Evolutionary conservation across 805 yeast species (phyloP), one percentile per base, ranked within the genome.

Genomic region (Clavispora fructus): DNA sequence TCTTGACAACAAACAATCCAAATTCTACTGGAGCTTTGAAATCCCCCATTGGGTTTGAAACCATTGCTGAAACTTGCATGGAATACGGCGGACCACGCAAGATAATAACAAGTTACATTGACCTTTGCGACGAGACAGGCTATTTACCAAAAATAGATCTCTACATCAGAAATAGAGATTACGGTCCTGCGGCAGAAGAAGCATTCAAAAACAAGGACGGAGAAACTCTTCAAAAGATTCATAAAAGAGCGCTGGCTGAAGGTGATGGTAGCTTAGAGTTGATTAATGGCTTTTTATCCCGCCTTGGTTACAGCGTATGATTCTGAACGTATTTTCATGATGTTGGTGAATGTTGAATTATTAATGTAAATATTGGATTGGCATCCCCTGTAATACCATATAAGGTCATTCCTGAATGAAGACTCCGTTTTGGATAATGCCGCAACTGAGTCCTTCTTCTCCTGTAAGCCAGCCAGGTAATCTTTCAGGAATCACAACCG

Each of bases 381-480:
- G 39, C 13, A 25, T 11, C 6, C 13, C n/a, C 5, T 9, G 23
- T 10, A 17, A 17, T 8, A 3, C 4, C 4, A 16, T 17, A 16
- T 10, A 6, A 6, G 12, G 12, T 31, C 29, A 30, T 10, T 29
- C 38, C 12, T 11, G 10, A n/a, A 19, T 23, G 32, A 50, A 50
- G 3, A 11, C 25, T 9, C 54, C 54, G 30, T 46, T 26, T 32
- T 26, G 42, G 67, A 68, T 39, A 52, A 51, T 55, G 0, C 90
- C 90, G 32, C 77, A 67, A 35, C 65, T 64, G 1, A 63, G 54
- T 0, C 86, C 85, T 50, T 82, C 83, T 60, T 86, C 89, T 2
- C 95, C 95, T 4, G 91, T 80, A 29, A 87, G 61, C 91, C 90
- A 87, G 28, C 80, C 76, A 0, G 96, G 95, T 13, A 85, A 64